Evolutionary conservation across 1,139 yeast genomes (phyloP).

Genomic region (Zygosaccharomyces sapae): DNA sequence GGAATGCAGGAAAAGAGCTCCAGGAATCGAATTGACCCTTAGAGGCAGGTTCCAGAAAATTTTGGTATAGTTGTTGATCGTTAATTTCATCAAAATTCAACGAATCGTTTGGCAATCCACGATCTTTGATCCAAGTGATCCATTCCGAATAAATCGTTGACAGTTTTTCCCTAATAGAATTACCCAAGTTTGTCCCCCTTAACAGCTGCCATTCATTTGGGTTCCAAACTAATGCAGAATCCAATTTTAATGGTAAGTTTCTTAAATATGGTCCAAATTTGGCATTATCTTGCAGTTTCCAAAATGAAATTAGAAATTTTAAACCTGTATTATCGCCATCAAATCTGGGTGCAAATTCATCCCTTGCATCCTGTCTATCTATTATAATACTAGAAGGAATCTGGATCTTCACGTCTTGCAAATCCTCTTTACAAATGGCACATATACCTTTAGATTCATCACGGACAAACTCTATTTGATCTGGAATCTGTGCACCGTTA

Average conservation of each 20-base stretch:
- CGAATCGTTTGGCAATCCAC: neutral
- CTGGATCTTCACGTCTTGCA: slow-evolving; percentile 27
- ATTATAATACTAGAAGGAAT: slow-evolving; percentile 44
- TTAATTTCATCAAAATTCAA: slow-evolving; percentile 10
- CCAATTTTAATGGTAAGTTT: slow-evolving; percentile 53
- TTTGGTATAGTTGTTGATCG: slow-evolving; percentile 16
- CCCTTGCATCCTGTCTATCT: slow-evolving; percentile 42
- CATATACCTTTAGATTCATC: slow-evolving; percentile 40
- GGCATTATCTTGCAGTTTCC: slow-evolving; percentile 35
- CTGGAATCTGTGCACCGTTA: slow-evolving; percentile 45
- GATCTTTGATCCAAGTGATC: slow-evolving; percentile 14
- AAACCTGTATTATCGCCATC: slow-evolving; percentile 39
- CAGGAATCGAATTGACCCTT: slow-evolving; percentile 36
- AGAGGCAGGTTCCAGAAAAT: slow-evolving; percentile 11
- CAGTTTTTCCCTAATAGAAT: slow-evolving; percentile 38
- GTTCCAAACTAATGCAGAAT: slow-evolving; percentile 64
- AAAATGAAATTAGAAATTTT: slow-evolving; percentile 47
- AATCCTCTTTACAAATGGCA: slow-evolving; percentile 34
- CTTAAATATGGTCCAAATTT: slow-evolving; percentile 49
- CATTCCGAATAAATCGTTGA: slow-evolving; percentile 35
- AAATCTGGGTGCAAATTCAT: slow-evolving; percentile 35
- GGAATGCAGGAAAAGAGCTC: slow-evolving; percentile 61
- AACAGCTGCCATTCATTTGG: slow-evolving; percentile 49
- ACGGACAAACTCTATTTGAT: slow-evolving; percentile 34
- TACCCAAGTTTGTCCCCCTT: slow-evolving; percentile 55